These are phyloP conservation scores for Dendrostoma leiphaemia DNA, from an alignment of 2,329 filamentous ascomycete species.

Conservation along the genomic window DNA sequence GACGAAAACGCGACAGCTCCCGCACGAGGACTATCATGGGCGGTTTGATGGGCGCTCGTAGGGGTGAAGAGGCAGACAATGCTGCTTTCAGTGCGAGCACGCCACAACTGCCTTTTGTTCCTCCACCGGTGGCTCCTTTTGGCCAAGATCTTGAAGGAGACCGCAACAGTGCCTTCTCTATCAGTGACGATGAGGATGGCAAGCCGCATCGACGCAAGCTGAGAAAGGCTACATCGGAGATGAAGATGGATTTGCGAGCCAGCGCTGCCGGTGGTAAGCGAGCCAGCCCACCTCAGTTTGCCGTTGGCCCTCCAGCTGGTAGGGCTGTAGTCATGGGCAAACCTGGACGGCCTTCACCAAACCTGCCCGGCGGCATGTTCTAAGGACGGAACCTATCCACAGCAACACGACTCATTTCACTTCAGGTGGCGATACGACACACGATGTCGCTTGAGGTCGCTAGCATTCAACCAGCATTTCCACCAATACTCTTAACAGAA, in stretches of 20 bases:
- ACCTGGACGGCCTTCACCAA: slow-evolving; percentile 23
- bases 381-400: slow-evolving; percentile 16
- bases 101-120: slow-evolving; percentile 29
- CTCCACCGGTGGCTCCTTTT: slow-evolving; percentile 5
- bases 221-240: slow-evolving; percentile 43
- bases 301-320: slow-evolving; percentile 32
- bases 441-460: slow-evolving; percentile 6
- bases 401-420: neutral
- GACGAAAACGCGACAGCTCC: slow-evolving; percentile 40
- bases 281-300: slow-evolving; percentile 27
- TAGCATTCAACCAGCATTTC: slow-evolving; percentile 8
- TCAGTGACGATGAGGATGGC: slow-evolving; percentile 40
- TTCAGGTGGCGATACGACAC: neutral
- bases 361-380: slow-evolving; percentile 35
- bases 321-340: slow-evolving; percentile 32
- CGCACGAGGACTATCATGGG: slow-evolving; percentile 40
- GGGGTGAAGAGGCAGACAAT: slow-evolving; percentile 31
- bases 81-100: slow-evolving; percentile 28
- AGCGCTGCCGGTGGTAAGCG: slow-evolving; percentile 22
- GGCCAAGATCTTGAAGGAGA: slow-evolving; percentile 21
- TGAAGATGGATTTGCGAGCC: slow-evolving; percentile 22
- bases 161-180: slow-evolving; percentile 25
- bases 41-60: slow-evolving; percentile 31
- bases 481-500: neutral
- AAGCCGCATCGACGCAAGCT: slow-evolving; percentile 37